Evolutionary conservation across 2,329 filamentous ascomycete genomes (phyloP).

Genomic region (Periconia sp.): DNA sequence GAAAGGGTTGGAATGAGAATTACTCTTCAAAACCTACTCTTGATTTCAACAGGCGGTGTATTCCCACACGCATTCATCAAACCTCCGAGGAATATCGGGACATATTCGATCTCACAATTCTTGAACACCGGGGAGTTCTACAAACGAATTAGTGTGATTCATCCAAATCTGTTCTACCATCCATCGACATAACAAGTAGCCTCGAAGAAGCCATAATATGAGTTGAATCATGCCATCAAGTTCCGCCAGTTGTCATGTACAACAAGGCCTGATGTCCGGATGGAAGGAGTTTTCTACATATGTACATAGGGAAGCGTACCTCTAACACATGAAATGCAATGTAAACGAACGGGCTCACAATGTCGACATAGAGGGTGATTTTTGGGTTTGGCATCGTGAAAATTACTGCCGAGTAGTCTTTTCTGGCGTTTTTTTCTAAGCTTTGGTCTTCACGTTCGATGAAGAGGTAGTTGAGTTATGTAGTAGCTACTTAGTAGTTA

Average conservation of each 20-base stretch:
- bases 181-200: no score
- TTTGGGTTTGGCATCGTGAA: constrained; percentile 49
- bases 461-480: neutral
- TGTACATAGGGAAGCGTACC: constrained; percentile 43
- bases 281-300: no score
- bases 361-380: constrained; percentile 61
- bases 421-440: neutral
- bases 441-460: neutral
- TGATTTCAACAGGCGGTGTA: constrained; percentile 57
- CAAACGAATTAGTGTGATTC: neutral
- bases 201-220: no score
- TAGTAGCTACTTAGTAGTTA: neutral
- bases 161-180: no score
- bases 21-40: constrained; percentile 45
- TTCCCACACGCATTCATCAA: constrained; percentile 61
- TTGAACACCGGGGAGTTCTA: constrained; percentile 60
- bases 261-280: no score
- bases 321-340: constrained; percentile 59
- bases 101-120: constrained; percentile 56
- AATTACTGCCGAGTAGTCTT: neutral
- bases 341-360: constrained; percentile 63
- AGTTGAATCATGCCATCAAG: no score
- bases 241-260: no score
- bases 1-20: no score
- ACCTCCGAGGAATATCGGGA: constrained; percentile 62